Percentiles rank a stretch among this genome's conserved stretches.
Evolutionary conservation across 2,329 filamentous ascomycete species (phyloP).

Genomic region (Apiospora arundinis): DNA sequence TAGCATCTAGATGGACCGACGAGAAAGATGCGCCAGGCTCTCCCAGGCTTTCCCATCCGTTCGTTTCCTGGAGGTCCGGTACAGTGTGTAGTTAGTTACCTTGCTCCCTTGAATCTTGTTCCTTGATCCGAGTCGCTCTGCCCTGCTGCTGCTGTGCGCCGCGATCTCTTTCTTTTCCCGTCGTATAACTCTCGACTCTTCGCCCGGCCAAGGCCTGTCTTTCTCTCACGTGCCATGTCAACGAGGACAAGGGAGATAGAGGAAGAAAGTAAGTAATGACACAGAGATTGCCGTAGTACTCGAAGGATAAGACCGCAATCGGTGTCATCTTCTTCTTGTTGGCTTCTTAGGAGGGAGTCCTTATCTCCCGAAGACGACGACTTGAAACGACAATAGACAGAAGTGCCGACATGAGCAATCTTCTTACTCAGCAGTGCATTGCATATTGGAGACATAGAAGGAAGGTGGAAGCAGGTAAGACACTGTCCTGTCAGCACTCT

Average conservation of each 20-base stretch:
- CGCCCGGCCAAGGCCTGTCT: not conserved
- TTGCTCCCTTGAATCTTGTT: not conserved
- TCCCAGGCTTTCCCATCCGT: not conserved
- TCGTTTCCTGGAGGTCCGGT: not conserved
- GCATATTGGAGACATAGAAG: not conserved
- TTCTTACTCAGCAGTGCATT: conserved; percentile 5
- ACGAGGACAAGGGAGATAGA: not conserved
- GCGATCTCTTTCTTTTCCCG: not conserved
- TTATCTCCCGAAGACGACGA: not conserved
- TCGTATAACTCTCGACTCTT: not conserved
- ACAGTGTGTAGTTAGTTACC: not conserved
- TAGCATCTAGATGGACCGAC: not conserved
- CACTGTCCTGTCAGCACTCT: conserved; percentile 15
- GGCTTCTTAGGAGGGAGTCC: not conserved
- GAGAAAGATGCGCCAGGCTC: not conserved
- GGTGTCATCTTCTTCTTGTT: not conserved
- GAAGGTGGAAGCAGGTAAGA: not conserved
- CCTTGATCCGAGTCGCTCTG: conserved; percentile 15
- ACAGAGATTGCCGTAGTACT: not conserved
- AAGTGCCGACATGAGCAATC: not conserved
- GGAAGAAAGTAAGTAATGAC: not conserved
- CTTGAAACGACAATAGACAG: not conserved
- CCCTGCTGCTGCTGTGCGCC: not conserved
- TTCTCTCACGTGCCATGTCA: not conserved
- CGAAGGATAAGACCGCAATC: not conserved